Base-by-base conservation (phyloP, 225 moss, liverwort and hornwort species). In the Marchantia polymorpha region DNA sequence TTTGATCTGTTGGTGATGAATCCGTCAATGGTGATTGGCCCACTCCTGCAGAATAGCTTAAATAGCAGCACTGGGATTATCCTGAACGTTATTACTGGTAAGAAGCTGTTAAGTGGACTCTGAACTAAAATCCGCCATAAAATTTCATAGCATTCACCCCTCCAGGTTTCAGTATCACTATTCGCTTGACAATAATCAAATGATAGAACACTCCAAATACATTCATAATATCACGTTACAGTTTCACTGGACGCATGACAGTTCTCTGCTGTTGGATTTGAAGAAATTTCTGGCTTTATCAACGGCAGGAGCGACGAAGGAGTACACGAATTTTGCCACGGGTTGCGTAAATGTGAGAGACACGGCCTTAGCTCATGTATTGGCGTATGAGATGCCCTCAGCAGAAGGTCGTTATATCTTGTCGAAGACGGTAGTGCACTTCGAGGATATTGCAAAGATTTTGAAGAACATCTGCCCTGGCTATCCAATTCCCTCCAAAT, bases 371-470 rank as follows among this genome's bases (percentile, higher is more conserved):
- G 94, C 89, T 69, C 96, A 96, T 60, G 82, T 96, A 48, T 59
- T 96, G 52, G 94, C 87, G 26, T 96, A 83, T 81, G 94, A 96
- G 81, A 89, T 83, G 79, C 89, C 91, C 9, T 77, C 91, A 76
- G 94, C 94, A 26, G 84, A 91, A 83, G 96, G 96, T 47, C 92
- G 96, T 46, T 94, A 92, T 64, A 80, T 94, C 15, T 83, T 91
- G 84, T 7, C 64, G 10, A 86, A 86, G 8, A 67, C 81, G 16
- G 7, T 84, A 4, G 39, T 90, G 53, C 92, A 92, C 74, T 26
- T 16, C 50, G 91, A 77, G 31, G 86, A 94, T 17, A 0, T 93
- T 14, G 88, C 84, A n/a, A 82, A 84, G 46, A 11, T 85, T 2
- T 46, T 96, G 77, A 81, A 76, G 23, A 83, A 87, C 58, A 83